A percentile compares a stretch with the other conserved stretches of the same genome.
Conservation (phyloP, 176 grass and related monocot genomes). For the Sorghum bicolor region Sorghum_bicolor_NCBIv3 NC_012879.2:52254001-52254500, state of each 20-base stretch:
- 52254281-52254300: neutral
- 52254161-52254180: too few relatives aligned
- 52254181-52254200: neutral
- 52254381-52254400: neutral
- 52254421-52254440: conserved; percentile 20
- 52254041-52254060: too few relatives aligned
- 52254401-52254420: conserved; percentile 7
- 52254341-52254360: neutral
- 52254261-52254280: neutral
- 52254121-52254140: too few relatives aligned
- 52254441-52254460: neutral
- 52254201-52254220: neutral
- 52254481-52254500: neutral
- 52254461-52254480: neutral
- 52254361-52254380: neutral
- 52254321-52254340: conserved; percentile 31
- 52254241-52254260: neutral
- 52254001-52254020: too few relatives aligned
- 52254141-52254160: too few relatives aligned
- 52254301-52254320: conserved; percentile 1
- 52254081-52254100: too few relatives aligned
- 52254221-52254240: neutral
- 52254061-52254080: too few relatives aligned
- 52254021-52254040: too few relatives aligned
- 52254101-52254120: too few relatives aligned